phyloP scores from a whole-genome alignment of 371 early-diverging fungal species.

The Smittium mucronatum region DNA sequence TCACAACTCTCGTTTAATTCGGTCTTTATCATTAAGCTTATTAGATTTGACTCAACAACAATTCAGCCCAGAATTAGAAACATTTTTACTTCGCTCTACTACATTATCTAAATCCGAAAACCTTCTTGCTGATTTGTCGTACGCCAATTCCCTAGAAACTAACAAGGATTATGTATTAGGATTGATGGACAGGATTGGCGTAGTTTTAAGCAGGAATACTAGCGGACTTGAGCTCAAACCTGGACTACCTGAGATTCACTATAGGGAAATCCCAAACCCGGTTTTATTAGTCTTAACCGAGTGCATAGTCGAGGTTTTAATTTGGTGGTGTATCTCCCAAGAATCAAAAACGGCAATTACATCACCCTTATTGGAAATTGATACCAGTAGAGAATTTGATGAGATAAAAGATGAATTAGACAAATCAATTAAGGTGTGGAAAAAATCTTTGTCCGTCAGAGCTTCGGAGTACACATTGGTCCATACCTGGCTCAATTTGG shows the following conservation, averaged over 20 bases:
- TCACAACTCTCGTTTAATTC: slow-evolving; percentile 40
- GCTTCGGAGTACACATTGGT: slow-evolving; percentile 25
- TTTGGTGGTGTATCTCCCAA: slow-evolving; percentile 32
- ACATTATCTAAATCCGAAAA: neutral
- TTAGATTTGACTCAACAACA: slow-evolving; percentile 47
- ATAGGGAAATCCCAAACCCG: slow-evolving; percentile 65
- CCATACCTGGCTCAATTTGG: slow-evolving; percentile 22
- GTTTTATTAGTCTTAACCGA: slow-evolving; percentile 48
- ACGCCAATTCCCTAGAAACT: neutral
- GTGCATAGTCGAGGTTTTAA: slow-evolving; percentile 52
- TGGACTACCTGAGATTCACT: slow-evolving; percentile 56
- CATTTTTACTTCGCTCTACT: slow-evolving; percentile 11
- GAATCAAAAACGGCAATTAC: slow-evolving; percentile 6
- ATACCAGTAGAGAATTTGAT: neutral
- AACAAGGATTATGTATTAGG: slow-evolving; percentile 11
- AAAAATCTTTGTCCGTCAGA: slow-evolving; percentile 9
- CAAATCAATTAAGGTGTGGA: slow-evolving; percentile 16
- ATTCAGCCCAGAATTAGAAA: slow-evolving; percentile 32
- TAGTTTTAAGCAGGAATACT: slow-evolving; percentile 15
- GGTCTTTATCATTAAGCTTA: slow-evolving; percentile 43
- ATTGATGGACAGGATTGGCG: slow-evolving; percentile 18
- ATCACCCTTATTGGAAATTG: neutral
- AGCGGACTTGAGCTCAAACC: slow-evolving; percentile 34
- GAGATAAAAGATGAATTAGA: neutral
- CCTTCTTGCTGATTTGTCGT: too few relatives aligned